Evolutionary conservation across 345 rosid genomes (phyloP), one percentile per base, ranked within the genome.

Genomic region (Salix exigua): DNA sequence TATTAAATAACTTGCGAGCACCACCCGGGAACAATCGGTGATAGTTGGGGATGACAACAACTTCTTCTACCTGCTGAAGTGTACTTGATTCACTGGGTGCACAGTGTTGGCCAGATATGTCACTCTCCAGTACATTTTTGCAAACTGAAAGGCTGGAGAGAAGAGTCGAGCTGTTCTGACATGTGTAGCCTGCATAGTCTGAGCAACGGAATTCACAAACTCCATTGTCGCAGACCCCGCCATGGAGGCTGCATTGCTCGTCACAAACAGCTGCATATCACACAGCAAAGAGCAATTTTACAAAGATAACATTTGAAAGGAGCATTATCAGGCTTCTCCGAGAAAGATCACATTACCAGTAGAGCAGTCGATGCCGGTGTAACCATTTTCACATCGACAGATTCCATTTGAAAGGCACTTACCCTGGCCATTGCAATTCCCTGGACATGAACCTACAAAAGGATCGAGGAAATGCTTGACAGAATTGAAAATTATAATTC

Each of bases 151-250:
- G 92, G 79, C 94, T 92, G 14, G 92, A 86, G 26, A 92, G 84
- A 75, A 96, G 91, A n/a, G 81, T 79, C 62, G 97, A 92, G 89
- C 97, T 96, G 84, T 94, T 96, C 83, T 94, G 99, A 80, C 99
- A 96, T 38, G 94, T 88, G 78, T 96, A 96, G 73, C 99, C 99
- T 7, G 98, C 97, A 79, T 96, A 96, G 84, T 96, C 99, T 16
- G 99, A 96, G 93, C 99, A 96, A 40, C 98, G 94, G 73, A 96
- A 96, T 80, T 96, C 99, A 28, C 99, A 96, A 83, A 92, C 97
- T 55, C 99, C 99, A 62, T 96, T 91, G 76, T 96, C 99, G 80
- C 99, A 96, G n/a, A 96, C 99, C 71, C 99, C 99, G 37, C 99
- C 98, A 51, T 96, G 99, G 21, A 96, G 93, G 78, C 98, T 96